phyloP scores from a whole-genome alignment of 768 basidiomycete species.

The Botryobasidium botryosum region DNA sequence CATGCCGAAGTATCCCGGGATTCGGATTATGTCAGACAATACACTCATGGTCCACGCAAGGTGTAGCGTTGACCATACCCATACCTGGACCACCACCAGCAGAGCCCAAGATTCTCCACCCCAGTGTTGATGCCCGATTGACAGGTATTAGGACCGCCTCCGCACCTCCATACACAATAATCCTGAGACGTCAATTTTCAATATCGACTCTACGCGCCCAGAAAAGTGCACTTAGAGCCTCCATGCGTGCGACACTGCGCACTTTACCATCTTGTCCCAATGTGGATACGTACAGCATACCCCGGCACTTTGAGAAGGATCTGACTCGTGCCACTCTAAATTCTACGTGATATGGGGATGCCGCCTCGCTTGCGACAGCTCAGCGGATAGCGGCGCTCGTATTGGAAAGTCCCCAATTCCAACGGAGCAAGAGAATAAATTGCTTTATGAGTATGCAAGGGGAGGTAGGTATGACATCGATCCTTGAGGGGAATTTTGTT shows the following conservation, averaged over 20 bases:
- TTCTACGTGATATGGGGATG: background rate
- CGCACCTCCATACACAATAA: too few relatives aligned
- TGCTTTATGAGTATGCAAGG: constrained; percentile 10
- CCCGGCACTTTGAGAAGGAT: background rate
- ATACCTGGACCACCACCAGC: too few relatives aligned
- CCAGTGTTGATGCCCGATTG: too few relatives aligned
- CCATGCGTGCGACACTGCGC: background rate
- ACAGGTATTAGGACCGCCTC: too few relatives aligned
- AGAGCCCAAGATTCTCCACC: too few relatives aligned
- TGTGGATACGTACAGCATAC: background rate
- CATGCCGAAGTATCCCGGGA: too few relatives aligned
- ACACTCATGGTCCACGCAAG: too few relatives aligned
- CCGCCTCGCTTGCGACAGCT: constrained; percentile 1
- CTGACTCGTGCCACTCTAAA: background rate
- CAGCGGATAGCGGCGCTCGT: constrained; percentile 6
- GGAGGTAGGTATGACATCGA: constrained; percentile 10
- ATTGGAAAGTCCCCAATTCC: constrained; percentile 3
- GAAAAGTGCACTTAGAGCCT: background rate
- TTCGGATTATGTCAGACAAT: too few relatives aligned
- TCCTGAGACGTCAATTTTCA: too few relatives aligned
- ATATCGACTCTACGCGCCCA: background rate
- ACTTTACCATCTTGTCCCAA: background rate
- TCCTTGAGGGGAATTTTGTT: constrained; percentile 8
- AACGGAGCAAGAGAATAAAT: constrained; percentile 9
- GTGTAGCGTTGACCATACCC: too few relatives aligned